Evolutionary conservation across 192 early-diverging fungal species (phyloP).

Genomic region (Backusella sp.): DNA sequence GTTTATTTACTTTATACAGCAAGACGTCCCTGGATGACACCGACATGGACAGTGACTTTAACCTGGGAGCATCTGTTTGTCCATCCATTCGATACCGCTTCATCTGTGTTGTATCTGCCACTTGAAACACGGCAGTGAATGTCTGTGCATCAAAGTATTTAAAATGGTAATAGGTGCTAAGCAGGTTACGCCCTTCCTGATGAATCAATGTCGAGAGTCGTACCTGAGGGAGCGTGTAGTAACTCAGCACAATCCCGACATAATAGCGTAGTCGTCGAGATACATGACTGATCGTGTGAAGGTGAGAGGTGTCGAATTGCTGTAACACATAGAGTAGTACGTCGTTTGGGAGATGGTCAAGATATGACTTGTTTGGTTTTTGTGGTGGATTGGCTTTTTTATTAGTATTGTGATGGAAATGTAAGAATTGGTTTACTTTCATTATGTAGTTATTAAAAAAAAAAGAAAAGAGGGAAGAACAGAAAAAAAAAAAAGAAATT

Average conservation of each 20-base stretch:
- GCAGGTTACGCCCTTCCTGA: background rate
- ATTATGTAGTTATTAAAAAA: background rate
- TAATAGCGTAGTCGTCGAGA: background rate
- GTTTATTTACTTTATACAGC: background rate
- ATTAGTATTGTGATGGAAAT: background rate
- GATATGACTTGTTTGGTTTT: background rate
- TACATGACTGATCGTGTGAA: background rate
- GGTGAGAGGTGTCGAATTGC: background rate
- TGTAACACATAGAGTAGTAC: background rate
- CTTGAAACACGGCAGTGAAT: background rate
- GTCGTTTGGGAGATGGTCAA: background rate
- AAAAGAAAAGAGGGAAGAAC: background rate
- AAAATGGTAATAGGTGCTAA: background rate
- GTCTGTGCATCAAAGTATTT: background rate
- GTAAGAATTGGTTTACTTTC: background rate
- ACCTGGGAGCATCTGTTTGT: background rate
- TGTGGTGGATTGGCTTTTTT: background rate
- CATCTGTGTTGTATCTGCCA: background rate
- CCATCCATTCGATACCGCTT: background rate
- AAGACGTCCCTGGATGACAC: background rate
- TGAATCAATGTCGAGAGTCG: background rate
- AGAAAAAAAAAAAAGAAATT: background rate
- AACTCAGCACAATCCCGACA: background rate
- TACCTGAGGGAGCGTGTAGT: background rate
- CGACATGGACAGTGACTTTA: background rate